phyloP scores from a whole-genome alignment of 805 yeast species.

The Sungouiozyma intestinalis region DNA sequence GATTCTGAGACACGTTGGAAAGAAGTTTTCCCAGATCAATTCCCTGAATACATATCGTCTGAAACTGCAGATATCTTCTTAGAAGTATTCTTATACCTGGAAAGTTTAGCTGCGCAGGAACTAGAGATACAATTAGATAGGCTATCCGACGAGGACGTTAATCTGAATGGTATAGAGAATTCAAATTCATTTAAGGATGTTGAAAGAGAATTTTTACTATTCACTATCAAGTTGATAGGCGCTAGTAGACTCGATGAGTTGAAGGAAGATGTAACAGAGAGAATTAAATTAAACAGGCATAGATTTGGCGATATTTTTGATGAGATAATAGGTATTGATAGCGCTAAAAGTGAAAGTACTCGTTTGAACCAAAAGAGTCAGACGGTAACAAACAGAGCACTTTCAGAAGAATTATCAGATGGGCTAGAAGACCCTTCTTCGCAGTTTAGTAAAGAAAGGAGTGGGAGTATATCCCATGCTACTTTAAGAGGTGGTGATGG shows the following conservation, averaged over 20 bases:
- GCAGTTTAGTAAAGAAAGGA: background rate
- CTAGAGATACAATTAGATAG: slow-evolving; percentile 15
- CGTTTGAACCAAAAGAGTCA: background rate
- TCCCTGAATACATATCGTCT: slow-evolving; percentile 10
- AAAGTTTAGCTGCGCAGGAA: slow-evolving; percentile 17
- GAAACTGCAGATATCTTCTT: slow-evolving; percentile 7
- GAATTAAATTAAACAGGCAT: slow-evolving; percentile 20
- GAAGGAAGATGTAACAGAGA: slow-evolving; percentile 6
- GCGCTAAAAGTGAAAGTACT: background rate
- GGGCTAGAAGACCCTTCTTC: slow-evolving; percentile 6
- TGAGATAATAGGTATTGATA: slow-evolving; percentile 17
- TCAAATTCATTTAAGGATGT: slow-evolving; percentile 6
- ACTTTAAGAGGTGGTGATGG: slow-evolving; percentile 1
- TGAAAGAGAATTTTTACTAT: slow-evolving; percentile 19
- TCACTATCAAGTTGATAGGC: slow-evolving; percentile 23
- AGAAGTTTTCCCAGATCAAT: slow-evolving; percentile 8
- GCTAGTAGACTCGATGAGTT: slow-evolving; percentile 16
- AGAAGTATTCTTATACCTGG: slow-evolving; percentile 19
- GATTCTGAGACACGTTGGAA: slow-evolving; percentile 17
- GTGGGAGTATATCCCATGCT: slow-evolving; percentile 1
- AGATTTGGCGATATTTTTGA: slow-evolving; percentile 17
- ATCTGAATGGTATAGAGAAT: slow-evolving; percentile 11
- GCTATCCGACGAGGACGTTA: slow-evolving; percentile 20
- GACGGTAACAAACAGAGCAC: background rate
- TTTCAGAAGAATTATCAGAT: slow-evolving; percentile 1